phyloP scores from a whole-genome alignment of 495 filamentous ascomycete species.

The Amorphotheca resinae region DNA sequence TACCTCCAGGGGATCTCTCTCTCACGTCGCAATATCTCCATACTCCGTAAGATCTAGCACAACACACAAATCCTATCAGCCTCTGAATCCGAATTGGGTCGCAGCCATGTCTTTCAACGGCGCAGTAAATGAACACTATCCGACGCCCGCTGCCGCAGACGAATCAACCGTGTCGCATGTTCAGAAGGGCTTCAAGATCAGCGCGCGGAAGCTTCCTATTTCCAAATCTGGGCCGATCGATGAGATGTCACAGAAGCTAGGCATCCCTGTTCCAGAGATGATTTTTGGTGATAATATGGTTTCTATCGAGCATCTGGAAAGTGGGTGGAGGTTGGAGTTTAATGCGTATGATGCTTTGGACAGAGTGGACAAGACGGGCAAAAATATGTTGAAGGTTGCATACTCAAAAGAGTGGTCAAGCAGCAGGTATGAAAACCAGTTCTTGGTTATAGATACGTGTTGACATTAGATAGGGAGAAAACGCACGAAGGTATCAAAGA shows the following conservation, averaged over 20 bases:
- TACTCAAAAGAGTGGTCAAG: slow-evolving; percentile 85
- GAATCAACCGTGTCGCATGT: slow-evolving; percentile 31
- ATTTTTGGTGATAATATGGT: slow-evolving; percentile 95
- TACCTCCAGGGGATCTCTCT: neutral
- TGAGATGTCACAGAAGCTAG: slow-evolving; percentile 60
- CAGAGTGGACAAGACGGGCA: slow-evolving; percentile 84
- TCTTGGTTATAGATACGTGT: slow-evolving; percentile 4
- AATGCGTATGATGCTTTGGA: slow-evolving; percentile 78
- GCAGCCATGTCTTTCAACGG: slow-evolving; percentile 23
- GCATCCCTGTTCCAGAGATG: slow-evolving; percentile 91
- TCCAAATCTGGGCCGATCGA: slow-evolving; percentile 85
- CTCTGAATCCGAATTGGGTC: neutral
- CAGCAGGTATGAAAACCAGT: slow-evolving; percentile 39
- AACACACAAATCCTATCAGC: neutral
- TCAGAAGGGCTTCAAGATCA: slow-evolving; percentile 55
- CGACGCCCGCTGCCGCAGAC: slow-evolving; percentile 22
- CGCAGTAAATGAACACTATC: slow-evolving; percentile 28
- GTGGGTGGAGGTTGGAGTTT: slow-evolving; percentile 66
- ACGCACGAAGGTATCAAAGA: slow-evolving; percentile 83
- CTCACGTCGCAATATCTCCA: neutral
- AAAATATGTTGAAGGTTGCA: slow-evolving; percentile 77
- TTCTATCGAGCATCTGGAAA: slow-evolving; percentile 51
- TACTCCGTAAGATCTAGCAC: neutral
- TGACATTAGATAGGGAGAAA: slow-evolving; percentile 47
- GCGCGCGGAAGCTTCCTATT: slow-evolving; percentile 79